Evolutionary conservation across 192 early-diverging fungal genomes (phyloP).

Genomic region (Coemansia sp.): DNA sequence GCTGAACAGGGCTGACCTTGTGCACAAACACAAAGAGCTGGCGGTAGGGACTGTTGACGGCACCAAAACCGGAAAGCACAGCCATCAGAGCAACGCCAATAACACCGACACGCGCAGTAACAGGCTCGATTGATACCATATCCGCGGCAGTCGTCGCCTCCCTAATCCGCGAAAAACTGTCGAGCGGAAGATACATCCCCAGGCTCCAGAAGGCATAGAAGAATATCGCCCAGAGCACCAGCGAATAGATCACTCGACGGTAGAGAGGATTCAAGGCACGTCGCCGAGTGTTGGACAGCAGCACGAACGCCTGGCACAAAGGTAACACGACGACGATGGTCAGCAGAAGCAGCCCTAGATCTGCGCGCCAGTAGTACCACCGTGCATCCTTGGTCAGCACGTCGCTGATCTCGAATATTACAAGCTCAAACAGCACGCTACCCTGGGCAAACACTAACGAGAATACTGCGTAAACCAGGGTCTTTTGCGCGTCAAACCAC

Average conservation of each 20-base stretch:
- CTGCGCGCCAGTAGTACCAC: constrained; percentile 74
- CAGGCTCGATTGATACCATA: constrained; percentile 60
- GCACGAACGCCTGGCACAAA: constrained; percentile 68
- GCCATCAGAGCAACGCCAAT: constrained; percentile 94
- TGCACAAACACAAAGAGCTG: constrained; percentile 80
- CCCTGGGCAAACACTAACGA: constrained; percentile 74
- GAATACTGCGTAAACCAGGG: constrained; percentile 70
- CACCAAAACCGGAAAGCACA: constrained; percentile 89
- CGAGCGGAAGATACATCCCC: constrained; percentile 58
- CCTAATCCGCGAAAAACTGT: constrained; percentile 47
- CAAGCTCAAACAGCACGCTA: constrained; percentile 75
- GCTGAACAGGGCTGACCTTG: constrained; percentile 52
- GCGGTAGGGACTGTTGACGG: constrained; percentile 87
- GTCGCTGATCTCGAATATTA: constrained; percentile 78
- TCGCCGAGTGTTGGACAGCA: constrained; percentile 50
- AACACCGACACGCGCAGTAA: constrained; percentile 80
- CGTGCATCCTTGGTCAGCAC: constrained; percentile 66
- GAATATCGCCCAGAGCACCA: constrained; percentile 44
- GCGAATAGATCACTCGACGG: constrained; percentile 29
- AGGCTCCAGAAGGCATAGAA: constrained; percentile 64
- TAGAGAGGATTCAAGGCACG: constrained; percentile 25
- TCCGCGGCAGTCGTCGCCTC: constrained; percentile 38
- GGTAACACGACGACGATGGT: constrained; percentile 73
- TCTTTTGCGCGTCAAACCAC: constrained; percentile 50
- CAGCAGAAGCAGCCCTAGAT: constrained; percentile 63